Conservation (phyloP, 192 early-diverging fungal species). For the Backusella sp. region DNA sequence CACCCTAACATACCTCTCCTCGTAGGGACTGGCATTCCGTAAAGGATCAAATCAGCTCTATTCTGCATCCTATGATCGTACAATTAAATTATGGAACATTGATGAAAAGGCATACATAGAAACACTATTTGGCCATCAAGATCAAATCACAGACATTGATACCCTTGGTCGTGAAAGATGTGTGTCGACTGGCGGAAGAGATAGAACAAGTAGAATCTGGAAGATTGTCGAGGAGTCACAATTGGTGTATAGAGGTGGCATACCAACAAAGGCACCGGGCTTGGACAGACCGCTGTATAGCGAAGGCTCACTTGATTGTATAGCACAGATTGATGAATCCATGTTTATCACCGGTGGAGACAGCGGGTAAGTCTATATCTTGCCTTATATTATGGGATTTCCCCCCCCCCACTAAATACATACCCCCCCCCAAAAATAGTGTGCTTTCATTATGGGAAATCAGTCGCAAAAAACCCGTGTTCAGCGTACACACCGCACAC, state of each 20-base stretch:
- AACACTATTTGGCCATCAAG: constrained; percentile 98
- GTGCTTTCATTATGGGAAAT: constrained; percentile 92
- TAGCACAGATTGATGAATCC: constrained; percentile 93
- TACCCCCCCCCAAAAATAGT: constrained; percentile 33
- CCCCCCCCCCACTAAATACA: no score
- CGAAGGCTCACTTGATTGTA: constrained; percentile 78
- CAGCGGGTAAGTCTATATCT: constrained; percentile 52
- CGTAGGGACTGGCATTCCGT: constrained; percentile 78
- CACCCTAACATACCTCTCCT: no score
- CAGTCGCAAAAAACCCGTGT: constrained; percentile 90
- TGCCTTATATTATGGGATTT: no score
- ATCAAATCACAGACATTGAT: constrained; percentile 79
- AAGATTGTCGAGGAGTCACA: constrained; percentile 95
- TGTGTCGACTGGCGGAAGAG: constrained; percentile 85
- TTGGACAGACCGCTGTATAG: constrained; percentile 2
- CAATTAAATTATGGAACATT: constrained; percentile 96
- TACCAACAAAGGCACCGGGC: constrained; percentile 25
- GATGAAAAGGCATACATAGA: constrained; percentile 92
- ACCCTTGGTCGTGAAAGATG: constrained; percentile 87
- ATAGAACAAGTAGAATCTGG: constrained; percentile 90
- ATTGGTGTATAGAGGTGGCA: constrained; percentile 86
- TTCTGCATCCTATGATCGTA: constrained; percentile 86
- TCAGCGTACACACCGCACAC: constrained; percentile 73
- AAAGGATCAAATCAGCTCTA: constrained; percentile 82
- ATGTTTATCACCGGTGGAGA: constrained; percentile 92